These are phyloP conservation scores for Dryadomyces quercus-mongolicae DNA, from an alignment of 2,329 filamentous ascomycete species.

Conservation along the genomic window DNA sequence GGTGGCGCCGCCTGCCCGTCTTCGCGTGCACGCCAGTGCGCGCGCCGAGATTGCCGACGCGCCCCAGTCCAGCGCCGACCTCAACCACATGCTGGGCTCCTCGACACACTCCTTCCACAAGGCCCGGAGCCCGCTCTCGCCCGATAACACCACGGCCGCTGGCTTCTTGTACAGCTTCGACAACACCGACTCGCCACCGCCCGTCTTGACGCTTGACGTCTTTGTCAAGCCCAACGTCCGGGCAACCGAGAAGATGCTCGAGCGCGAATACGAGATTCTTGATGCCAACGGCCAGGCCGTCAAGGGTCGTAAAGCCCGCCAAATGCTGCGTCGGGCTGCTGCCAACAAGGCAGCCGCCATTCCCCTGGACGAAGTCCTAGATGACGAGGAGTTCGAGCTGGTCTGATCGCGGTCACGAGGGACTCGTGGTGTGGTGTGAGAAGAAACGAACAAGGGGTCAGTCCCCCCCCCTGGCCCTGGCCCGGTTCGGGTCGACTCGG, in stretches of 20 bases:
- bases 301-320: constrained; percentile 30
- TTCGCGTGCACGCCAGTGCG: constrained; percentile 15
- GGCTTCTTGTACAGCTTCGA: constrained; percentile 32
- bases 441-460: not conserved
- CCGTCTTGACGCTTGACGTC: constrained; percentile 24
- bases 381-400: constrained; percentile 15
- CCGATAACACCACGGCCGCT: not conserved
- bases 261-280: constrained; percentile 35
- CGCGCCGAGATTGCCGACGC: not conserved
- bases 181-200: constrained; percentile 23
- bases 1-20: constrained; percentile 16
- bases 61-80: not conserved
- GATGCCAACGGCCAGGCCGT: constrained; percentile 31
- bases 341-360: not conserved
- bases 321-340: constrained; percentile 22
- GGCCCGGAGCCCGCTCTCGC: constrained; percentile 13
- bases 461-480: not conserved
- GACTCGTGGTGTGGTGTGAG: not conserved
- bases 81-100: not conserved
- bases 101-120: too few relatives aligned
- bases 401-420: constrained; percentile 4
- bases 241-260: constrained; percentile 31
- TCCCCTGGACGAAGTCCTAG: not conserved
- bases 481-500: not conserved
- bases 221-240: constrained; percentile 22